These are phyloP conservation scores for Zygoascus sp. DNA, from an alignment of 1,139 yeast genomes.

Conservation along the genomic window DNA sequence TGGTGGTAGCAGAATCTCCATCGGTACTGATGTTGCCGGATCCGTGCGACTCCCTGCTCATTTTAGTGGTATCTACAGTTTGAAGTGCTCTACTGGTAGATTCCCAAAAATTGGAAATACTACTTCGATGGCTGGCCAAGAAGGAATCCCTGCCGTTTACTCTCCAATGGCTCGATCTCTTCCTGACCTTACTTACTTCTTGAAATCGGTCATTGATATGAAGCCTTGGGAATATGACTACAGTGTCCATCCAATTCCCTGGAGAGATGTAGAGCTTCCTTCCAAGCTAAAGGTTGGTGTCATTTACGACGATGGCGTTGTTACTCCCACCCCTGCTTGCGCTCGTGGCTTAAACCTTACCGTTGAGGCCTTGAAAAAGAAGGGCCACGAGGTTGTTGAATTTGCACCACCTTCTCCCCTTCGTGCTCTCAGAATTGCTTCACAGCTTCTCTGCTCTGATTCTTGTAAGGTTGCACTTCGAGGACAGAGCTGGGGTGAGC, in stretches of 20 bases:
- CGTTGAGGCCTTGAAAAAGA: conserved; percentile 43
- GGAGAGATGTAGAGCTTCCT: conserved; percentile 50
- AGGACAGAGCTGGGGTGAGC: conserved; percentile 35
- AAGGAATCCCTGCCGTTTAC: conserved; percentile 50
- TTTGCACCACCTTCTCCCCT: conserved; percentile 48
- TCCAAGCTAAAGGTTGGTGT: conserved; percentile 47
- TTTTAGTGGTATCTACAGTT: conserved; percentile 46
- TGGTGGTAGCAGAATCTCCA: conserved; percentile 45
- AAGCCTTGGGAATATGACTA: conserved; percentile 68
- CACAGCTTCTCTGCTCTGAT: conserved; percentile 38
- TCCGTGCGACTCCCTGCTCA: conserved; percentile 50
- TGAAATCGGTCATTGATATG: conserved; percentile 50
- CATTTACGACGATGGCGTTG: conserved; percentile 42
- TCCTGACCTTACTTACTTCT: conserved; percentile 60
- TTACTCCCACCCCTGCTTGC: conserved; percentile 61
- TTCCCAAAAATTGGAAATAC: conserved; percentile 46
- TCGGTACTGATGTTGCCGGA: conserved; percentile 59
- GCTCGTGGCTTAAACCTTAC: conserved; percentile 48
- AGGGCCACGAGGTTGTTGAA: conserved; percentile 58
- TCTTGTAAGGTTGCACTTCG: conserved; percentile 34
- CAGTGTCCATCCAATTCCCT: conserved; percentile 51
- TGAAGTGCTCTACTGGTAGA: conserved; percentile 48
- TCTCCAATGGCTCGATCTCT: conserved; percentile 57
- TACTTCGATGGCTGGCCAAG: conserved; percentile 55
- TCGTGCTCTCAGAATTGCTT: conserved; percentile 37